Base-by-base conservation (phyloP, 176 grass and related monocot species). In the Phoenix roebelenii region DNA sequence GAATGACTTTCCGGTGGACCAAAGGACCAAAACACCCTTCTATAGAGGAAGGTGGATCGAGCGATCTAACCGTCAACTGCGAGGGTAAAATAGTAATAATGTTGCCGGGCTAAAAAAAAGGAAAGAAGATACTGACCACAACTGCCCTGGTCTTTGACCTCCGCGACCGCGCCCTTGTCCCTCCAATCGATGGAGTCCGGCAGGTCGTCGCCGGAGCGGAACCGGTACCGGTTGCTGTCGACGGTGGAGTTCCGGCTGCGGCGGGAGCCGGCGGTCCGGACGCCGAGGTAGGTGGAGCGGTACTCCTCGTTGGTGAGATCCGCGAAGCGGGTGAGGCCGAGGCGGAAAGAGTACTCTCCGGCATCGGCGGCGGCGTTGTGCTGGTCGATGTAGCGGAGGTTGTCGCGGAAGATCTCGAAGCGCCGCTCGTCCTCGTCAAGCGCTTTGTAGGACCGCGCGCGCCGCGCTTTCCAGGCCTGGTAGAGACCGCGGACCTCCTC, bases 281-380 rank as follows among this genome's bases (percentile, higher is more conserved):
- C 5, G 35, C 89, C 89, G 26, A 95, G 85, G 69, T 83, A 89
- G 3, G 82, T 63, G 23, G 55, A 15, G 12, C 89, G 85, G 82
- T 89, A 95, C 85, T 95, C 89, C 7, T 95, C 82, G 65, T 88
- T 82, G 53, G 92, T 97, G 80, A 91, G 66, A 79, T 97, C 92
- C 29, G 92, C 87, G 74, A 97, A 97, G 44, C 78, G 71, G 77
- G 77, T 91, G 50, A 97, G 72, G 1, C 92, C 92, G 35, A 97
- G 79, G 57, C 82, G 78, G 85, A 85, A 95, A 19, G 81, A 61
- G 81, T 89, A 85, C 35, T 85, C 15, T 18, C 89, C 89, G 2
- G 89, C 81, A 54, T 85, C 81, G 67, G 89, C 81, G 1, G 77
- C 84, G 25, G 85, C 78, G 71, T 95, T 95, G 75, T 95, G 89